phyloP scores from a whole-genome alignment of 495 filamentous ascomycete genomes.

The Penicillium bialowiezense region DNA sequence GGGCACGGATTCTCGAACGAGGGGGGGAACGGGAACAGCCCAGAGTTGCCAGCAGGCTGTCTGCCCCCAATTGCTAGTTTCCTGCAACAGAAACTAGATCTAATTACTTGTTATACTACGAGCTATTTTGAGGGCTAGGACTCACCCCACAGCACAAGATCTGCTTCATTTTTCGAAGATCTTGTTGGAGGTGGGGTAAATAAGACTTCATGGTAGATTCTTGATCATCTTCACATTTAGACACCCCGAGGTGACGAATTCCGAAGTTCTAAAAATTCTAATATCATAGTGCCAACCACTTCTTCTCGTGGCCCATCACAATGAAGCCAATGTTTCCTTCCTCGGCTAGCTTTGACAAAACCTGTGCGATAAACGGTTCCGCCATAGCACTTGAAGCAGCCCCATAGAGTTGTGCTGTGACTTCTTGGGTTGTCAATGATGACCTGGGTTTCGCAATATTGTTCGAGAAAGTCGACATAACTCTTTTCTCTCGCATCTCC shows the following conservation, averaged over 20 bases:
- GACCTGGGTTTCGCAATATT: conserved; percentile 10
- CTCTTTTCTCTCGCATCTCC: conserved; percentile 31
- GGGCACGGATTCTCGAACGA: background rate
- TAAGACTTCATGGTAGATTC: too few relatives aligned
- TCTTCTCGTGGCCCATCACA: conserved; percentile 32
- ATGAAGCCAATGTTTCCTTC: conserved; percentile 50
- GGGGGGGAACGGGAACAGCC: background rate
- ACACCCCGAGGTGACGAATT: too few relatives aligned
- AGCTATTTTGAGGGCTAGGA: background rate
- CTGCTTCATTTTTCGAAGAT: too few relatives aligned
- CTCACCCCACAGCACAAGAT: background rate
- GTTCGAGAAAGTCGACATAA: conserved; percentile 21
- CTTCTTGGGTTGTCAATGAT: conserved; percentile 35
- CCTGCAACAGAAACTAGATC: background rate
- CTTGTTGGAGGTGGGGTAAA: too few relatives aligned
- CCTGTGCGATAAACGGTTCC: conserved; percentile 48
- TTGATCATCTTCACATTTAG: too few relatives aligned
- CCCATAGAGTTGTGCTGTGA: conserved; percentile 10
- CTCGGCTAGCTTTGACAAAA: conserved; percentile 47
- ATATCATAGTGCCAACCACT: conserved; percentile 37
- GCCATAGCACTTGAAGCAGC: conserved; percentile 29
- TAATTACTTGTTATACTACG: background rate
- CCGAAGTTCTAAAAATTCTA: background rate
- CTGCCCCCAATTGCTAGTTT: background rate
- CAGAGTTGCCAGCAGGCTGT: background rate